A percentile compares a stretch with the other conserved stretches of the same genome.
Conservation (phyloP, 192 early-diverging fungal species). For the Backusella luteola region DNA sequence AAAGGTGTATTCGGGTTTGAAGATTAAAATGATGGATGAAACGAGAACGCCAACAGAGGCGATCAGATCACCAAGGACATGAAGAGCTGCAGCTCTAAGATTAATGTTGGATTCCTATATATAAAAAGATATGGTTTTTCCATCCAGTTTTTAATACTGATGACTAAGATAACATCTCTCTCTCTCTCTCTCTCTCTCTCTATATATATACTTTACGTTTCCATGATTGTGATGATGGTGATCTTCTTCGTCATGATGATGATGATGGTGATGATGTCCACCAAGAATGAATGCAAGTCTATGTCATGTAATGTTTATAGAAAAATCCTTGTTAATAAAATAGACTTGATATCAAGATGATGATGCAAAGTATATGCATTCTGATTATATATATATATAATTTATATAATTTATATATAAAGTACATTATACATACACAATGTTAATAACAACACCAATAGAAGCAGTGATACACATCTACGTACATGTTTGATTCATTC, state of each 20-base stretch:
- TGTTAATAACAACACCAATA: slow-evolving; percentile 75
- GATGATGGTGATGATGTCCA: slow-evolving; percentile 48
- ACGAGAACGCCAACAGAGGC: slow-evolving; percentile 76
- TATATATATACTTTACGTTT: slow-evolving; percentile 4
- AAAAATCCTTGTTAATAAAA: not conserved
- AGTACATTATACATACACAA: slow-evolving; percentile 52
- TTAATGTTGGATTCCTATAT: slow-evolving; percentile 55
- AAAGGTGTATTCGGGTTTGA: slow-evolving; percentile 55
- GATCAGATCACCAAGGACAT: slow-evolving; percentile 79
- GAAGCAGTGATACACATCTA: slow-evolving; percentile 68
- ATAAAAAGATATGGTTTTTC: not conserved
- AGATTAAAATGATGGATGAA: slow-evolving; percentile 64
- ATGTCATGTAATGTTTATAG: not conserved
- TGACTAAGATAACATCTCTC: too few species aligned
- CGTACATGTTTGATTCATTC: not conserved
- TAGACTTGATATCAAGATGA: not conserved
- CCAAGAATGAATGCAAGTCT: slow-evolving; percentile 57
- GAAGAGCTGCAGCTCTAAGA: slow-evolving; percentile 69
- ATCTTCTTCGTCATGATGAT: slow-evolving; percentile 33
- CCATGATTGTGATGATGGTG: slow-evolving; percentile 28
- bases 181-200: too few species aligned
- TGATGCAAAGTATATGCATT: not conserved
- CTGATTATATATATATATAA: too few species aligned
- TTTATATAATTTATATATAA: not conserved
- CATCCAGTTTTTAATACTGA: not conserved